A percentile compares a stretch with the other conserved stretches of the same genome.
These are phyloP conservation scores for Leptomonas seymouri DNA, from an alignment of 208 protist genomes.

Conservation along the genomic window DNA sequence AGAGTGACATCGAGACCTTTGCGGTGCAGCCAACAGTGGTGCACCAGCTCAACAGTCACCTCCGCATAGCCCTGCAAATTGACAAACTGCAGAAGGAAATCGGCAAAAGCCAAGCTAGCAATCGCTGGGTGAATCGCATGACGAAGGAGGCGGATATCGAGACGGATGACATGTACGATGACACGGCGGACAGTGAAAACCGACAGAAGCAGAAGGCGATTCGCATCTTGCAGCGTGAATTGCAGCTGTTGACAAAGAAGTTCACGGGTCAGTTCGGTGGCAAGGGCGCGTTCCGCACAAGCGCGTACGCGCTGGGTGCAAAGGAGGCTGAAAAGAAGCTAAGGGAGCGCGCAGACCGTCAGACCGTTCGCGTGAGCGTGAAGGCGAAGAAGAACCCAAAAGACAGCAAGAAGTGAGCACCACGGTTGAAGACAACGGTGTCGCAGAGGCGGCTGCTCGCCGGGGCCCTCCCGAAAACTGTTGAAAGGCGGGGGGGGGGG, in stretches of 20 bases:
- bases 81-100: conserved; percentile 90
- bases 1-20: conserved; percentile 77
- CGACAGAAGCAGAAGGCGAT: conserved; percentile 80
- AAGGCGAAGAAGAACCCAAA: conserved; percentile 26
- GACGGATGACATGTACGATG: conserved; percentile 83
- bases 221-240: conserved; percentile 60
- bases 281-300: conserved; percentile 86
- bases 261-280: conserved; percentile 71
- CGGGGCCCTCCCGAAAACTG: background rate
- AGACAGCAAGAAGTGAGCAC: background rate
- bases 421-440: background rate
- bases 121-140: conserved; percentile 81
- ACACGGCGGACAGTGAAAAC: conserved; percentile 71
- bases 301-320: conserved; percentile 71
- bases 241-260: conserved; percentile 66
- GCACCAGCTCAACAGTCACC: conserved; percentile 77
- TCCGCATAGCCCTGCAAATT: conserved; percentile 82
- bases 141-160: conserved; percentile 78
- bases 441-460: no score
- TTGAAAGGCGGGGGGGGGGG: background rate
- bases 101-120: conserved; percentile 67
- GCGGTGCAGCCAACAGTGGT: conserved; percentile 81
- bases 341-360: conserved; percentile 61
- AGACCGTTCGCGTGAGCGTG: conserved; percentile 35
- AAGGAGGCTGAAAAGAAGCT: conserved; percentile 77